Conservation (phyloP, 1,284 basidiomycete species). For the Violaceomyces palustris region DNA sequence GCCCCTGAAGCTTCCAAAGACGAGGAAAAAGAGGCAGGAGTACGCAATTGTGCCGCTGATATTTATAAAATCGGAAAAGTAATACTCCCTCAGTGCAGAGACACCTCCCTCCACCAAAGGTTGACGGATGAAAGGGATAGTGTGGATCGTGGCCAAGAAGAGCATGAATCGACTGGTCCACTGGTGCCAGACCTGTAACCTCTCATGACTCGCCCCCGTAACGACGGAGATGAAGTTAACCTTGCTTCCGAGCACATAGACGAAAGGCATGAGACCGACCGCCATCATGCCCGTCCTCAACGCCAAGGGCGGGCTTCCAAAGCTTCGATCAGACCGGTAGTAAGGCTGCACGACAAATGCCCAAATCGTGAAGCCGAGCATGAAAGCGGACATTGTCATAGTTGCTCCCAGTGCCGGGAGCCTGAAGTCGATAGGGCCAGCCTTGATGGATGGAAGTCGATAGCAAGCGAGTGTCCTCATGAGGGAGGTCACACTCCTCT, state of each 20-base stretch:
- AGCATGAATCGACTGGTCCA: conserved; percentile 41
- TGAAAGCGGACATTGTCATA: conserved; percentile 14
- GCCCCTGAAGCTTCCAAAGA: conserved; percentile 28
- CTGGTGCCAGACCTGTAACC: conserved; percentile 47
- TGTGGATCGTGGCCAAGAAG: conserved; percentile 41
- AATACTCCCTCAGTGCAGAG: conserved; percentile 16
- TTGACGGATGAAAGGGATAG: conserved; percentile 41
- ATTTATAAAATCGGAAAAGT: conserved; percentile 26
- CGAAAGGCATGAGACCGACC: conserved; percentile 41
- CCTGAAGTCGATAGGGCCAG: conserved; percentile 17
- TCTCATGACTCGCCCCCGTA: conserved; percentile 39
- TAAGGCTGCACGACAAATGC: conserved; percentile 32
- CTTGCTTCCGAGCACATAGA: conserved; percentile 35
- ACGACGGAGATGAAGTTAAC: conserved; percentile 44
- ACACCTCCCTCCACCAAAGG: conserved; percentile 29
- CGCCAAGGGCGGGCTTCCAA: conserved; percentile 37
- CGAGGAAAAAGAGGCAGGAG: conserved; percentile 29
- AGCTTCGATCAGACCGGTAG: conserved; percentile 26
- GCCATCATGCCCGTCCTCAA: conserved; percentile 43
- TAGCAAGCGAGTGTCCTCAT: no score
- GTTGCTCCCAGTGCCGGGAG: conserved; percentile 26
- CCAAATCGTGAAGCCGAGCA: conserved; percentile 30
- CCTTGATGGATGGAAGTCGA: no score
- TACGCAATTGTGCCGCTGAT: conserved; percentile 39
- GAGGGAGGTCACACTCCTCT: no score